These are phyloP conservation scores for Tuber borchii DNA, from an alignment of 495 filamentous ascomycete species.

Conservation along the genomic window DNA sequence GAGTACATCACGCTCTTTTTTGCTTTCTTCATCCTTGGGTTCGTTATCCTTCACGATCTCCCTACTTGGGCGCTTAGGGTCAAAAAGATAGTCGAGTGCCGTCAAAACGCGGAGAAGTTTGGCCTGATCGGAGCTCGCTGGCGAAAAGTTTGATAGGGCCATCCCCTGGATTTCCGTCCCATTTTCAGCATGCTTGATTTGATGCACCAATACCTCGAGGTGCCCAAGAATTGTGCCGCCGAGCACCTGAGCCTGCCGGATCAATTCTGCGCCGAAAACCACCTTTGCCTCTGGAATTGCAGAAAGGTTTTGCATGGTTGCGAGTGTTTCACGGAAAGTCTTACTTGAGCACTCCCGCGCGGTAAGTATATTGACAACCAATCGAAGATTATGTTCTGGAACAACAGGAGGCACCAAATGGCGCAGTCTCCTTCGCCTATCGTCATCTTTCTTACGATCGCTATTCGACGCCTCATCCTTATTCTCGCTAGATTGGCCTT, in stretches of 20 bases:
- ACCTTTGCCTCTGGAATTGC: constrained; percentile 83
- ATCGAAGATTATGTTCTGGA: constrained; percentile 78
- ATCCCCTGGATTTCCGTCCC: constrained; percentile 93
- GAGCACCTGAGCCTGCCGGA: constrained; percentile 73
- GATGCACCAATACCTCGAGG: constrained; percentile 75
- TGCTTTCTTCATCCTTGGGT: constrained; percentile 49
- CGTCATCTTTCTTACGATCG: constrained; percentile 47
- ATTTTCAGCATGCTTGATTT: constrained; percentile 77
- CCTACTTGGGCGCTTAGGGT: constrained; percentile 55
- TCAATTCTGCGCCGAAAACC: constrained; percentile 83
- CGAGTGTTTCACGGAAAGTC: constrained; percentile 92
- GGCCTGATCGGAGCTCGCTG: constrained; percentile 87
- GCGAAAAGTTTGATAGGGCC: constrained; percentile 90
- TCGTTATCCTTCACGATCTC: constrained; percentile 53
- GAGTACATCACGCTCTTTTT: constrained; percentile 71
- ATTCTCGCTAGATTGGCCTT: constrained; percentile 33
- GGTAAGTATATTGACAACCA: constrained; percentile 92
- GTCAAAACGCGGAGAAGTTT: constrained; percentile 91
- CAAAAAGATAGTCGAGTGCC: constrained; percentile 92
- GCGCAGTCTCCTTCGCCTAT: constrained; percentile 64
- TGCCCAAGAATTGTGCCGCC: constrained; percentile 77
- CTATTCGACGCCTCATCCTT: constrained; percentile 45
- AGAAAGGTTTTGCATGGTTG: constrained; percentile 95
- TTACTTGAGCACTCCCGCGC: constrained; percentile 93
- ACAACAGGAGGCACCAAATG: constrained; percentile 76